Evolutionary conservation across 768 basidiomycete species (phyloP).

Genomic region (Neoboletus brunneissimus): DNA sequence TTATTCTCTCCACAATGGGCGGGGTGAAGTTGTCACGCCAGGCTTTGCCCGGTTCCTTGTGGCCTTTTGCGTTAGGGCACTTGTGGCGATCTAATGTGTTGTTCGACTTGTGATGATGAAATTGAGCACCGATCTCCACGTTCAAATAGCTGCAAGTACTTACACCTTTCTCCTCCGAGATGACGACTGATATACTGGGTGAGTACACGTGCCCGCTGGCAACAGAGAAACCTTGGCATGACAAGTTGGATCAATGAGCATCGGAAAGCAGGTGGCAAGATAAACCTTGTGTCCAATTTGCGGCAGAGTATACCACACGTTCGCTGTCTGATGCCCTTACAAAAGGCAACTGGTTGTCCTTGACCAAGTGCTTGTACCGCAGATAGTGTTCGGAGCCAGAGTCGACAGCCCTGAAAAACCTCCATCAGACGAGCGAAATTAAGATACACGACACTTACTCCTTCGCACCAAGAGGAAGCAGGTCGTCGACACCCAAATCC

Average conservation of each 20-base stretch:
- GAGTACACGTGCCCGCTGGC: constrained; percentile 47
- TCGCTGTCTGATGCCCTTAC: constrained; percentile 48
- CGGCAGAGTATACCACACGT: constrained; percentile 67
- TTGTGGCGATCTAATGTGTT: constrained; percentile 64
- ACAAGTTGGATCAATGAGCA: background rate
- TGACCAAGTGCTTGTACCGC: constrained; percentile 53
- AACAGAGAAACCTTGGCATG: constrained; percentile 51
- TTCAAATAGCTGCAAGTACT: constrained; percentile 13
- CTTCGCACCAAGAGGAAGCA: constrained; percentile 63
- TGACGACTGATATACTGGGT: constrained; percentile 53
- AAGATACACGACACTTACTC: constrained; percentile 44
- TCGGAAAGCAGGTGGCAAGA: background rate
- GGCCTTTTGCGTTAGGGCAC: constrained; percentile 56
- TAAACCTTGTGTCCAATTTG: constrained; percentile 66
- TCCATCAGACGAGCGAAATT: background rate
- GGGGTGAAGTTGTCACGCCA: constrained; percentile 60
- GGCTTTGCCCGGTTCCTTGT: constrained; percentile 41
- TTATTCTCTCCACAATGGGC: constrained; percentile 57
- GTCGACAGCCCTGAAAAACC: constrained; percentile 40
- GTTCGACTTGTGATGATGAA: constrained; percentile 41
- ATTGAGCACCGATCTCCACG: background rate
- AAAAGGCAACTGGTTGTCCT: constrained; percentile 46
- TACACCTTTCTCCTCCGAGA: constrained; percentile 46
- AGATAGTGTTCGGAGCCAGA: constrained; percentile 51
- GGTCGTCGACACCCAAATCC: constrained; percentile 51